Conservation (phyloP, 192 early-diverging fungal species). For the Coemansia sp. region DNA sequence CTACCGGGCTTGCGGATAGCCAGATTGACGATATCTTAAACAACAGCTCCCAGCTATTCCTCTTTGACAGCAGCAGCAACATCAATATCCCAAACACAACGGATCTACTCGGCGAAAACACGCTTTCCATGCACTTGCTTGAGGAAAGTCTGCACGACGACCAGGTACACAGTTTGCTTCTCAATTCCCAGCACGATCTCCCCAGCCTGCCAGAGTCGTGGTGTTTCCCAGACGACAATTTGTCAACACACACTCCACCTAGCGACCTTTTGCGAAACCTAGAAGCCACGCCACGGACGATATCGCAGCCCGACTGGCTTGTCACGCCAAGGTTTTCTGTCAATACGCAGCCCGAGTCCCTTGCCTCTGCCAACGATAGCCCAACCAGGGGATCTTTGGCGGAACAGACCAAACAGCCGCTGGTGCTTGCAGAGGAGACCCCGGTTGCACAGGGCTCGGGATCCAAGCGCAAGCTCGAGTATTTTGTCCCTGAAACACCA, state of each 20-base stretch:
- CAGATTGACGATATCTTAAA: conserved; percentile 13
- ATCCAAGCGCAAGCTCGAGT: conserved; percentile 2
- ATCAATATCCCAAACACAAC: too few species aligned
- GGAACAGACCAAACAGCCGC: neutral
- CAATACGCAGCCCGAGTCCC: too few species aligned
- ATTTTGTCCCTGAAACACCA: conserved; percentile 13
- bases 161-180: conserved; percentile 8
- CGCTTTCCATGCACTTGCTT: conserved; percentile 19
- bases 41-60: conserved; percentile 20
- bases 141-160: conserved; percentile 33
- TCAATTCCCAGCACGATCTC: conserved; percentile 10
- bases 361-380: neutral
- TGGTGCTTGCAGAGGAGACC: conserved; percentile 10
- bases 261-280: neutral
- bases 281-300: neutral
- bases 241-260: neutral
- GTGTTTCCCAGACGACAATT: neutral
- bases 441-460: neutral
- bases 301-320: too few species aligned
- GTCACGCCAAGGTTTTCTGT: too few species aligned
- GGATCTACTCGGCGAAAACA: neutral
- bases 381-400: neutral
- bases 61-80: conserved; percentile 8
- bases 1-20: neutral
- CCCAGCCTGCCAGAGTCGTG: too few species aligned